phyloP scores from a whole-genome alignment of 306 rosid species.

The Acacia acuminata region DNA sequence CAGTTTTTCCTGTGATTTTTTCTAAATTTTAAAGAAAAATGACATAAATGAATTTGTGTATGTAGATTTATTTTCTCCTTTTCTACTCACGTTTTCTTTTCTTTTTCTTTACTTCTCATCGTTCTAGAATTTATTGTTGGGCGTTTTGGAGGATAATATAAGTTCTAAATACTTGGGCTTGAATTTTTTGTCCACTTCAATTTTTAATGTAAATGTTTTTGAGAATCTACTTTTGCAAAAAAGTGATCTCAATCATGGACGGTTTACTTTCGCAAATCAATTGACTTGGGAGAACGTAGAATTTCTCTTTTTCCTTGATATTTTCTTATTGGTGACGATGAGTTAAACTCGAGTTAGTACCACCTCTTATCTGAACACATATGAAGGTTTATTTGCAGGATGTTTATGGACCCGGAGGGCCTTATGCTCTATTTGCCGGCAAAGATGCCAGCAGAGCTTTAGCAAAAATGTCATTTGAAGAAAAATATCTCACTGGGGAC shows the following conservation, averaged over 20 bases:
- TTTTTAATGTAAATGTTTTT: not conserved
- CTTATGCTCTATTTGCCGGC: conserved; percentile 94
- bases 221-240: no score
- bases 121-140: not conserved
- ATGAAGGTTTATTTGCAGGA: conserved; percentile 46
- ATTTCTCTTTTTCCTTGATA: not conserved
- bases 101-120: no score
- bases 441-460: conserved; percentile 98
- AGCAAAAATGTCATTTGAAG: conserved; percentile 98
- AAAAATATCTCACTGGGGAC: conserved; percentile 82
- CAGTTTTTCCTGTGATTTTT: no score
- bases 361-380: conserved; percentile 16
- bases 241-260: no score
- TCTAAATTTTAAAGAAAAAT: no score
- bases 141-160: not conserved
- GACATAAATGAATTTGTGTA: not conserved
- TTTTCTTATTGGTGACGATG: not conserved
- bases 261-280: conserved; percentile 29
- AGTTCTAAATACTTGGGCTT: not conserved
- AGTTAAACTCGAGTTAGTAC: not conserved
- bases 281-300: conserved; percentile 44
- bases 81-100: no score
- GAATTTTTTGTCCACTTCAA: not conserved
- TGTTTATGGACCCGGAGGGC: conserved; percentile 99
- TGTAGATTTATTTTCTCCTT: no score